Base-by-base conservation (phyloP, 202 grass and related monocot species). In the Saccharum hybrid region DNA sequence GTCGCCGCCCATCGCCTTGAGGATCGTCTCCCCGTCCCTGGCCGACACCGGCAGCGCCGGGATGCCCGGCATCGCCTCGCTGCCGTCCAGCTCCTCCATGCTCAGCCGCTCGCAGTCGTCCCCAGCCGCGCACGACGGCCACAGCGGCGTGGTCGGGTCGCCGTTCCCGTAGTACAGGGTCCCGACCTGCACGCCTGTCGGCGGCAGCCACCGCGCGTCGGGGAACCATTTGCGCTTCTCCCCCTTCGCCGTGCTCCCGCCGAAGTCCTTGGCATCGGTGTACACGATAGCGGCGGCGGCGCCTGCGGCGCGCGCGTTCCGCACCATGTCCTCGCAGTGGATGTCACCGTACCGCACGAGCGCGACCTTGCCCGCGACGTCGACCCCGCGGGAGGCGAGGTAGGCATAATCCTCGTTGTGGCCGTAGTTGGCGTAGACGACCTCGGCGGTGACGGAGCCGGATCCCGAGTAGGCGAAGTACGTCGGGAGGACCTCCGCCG, bases 381-480 rank as follows among this genome's bases (percentile, higher is more conserved):
- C 80, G 12, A 94, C 74, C 40, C 92, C 92, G 11, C 52, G 74
- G 54, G 84, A 57, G 64, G 65, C 74, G 74, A 94, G 92, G 81
- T 86, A 69, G 26, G 83, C 89, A 48, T 91, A 94, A 66, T 94
- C 89, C 78, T 91, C 82, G 56, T 30, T 63, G 18, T 84, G 43
- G 43, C 92, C 92, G 85, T 94, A 90, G 62, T 94, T 94, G 75
- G 92, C 92, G 82, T 94, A 91, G 34, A 89, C 89, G 66, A 85
- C 92, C 48, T 90, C 82, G 48, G 86, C 92, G 75, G 89, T 14
- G 82, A 87, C 87, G 40, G 92, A 87, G 66, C 87, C 89, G 51
- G 92, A 94, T 37, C 23, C 82, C 2, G 89, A 86, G 87, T 91
- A 94, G 79, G 92, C 87, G 81, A 88, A 90, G 89, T 89, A 91